Evolutionary conservation across 148 eudicot species (phyloP).

Genomic region (Bassia scoparia): DNA sequence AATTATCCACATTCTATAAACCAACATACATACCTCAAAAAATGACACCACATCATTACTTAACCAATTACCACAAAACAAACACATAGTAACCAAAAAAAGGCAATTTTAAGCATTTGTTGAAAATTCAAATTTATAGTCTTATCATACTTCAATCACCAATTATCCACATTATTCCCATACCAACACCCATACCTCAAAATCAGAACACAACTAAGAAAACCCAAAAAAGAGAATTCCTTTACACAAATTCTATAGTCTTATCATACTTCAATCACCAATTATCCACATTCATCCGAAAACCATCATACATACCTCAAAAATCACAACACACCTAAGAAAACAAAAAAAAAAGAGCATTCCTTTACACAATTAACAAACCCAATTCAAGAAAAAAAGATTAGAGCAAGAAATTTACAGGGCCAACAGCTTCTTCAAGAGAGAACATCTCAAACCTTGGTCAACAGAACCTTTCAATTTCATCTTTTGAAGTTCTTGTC

Average conservation of each 20-base stretch:
- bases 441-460: conserved; percentile 95
- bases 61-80: not conserved
- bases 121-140: too few relatives aligned
- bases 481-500: conserved; percentile 20
- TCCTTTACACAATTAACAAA: not conserved
- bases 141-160: too few relatives aligned
- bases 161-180: too few relatives aligned
- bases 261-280: too few relatives aligned
- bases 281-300: not conserved
- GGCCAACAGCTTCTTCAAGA: conserved; percentile 48
- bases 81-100: too few relatives aligned
- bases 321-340: not conserved
- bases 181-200: too few relatives aligned
- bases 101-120: too few relatives aligned
- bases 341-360: not conserved
- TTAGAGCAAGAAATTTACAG: conserved; percentile 36
- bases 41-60: not conserved
- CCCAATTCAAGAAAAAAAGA: not conserved
- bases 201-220: too few relatives aligned
- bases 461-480: conserved; percentile 39
- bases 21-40: not conserved
- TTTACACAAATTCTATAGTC: too few relatives aligned
- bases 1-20: not conserved
- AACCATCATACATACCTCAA: not conserved
- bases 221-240: too few relatives aligned